These are phyloP conservation scores for Neonectria hederae DNA, from an alignment of 2,329 filamentous ascomycete genomes.

Conservation along the genomic window DNA sequence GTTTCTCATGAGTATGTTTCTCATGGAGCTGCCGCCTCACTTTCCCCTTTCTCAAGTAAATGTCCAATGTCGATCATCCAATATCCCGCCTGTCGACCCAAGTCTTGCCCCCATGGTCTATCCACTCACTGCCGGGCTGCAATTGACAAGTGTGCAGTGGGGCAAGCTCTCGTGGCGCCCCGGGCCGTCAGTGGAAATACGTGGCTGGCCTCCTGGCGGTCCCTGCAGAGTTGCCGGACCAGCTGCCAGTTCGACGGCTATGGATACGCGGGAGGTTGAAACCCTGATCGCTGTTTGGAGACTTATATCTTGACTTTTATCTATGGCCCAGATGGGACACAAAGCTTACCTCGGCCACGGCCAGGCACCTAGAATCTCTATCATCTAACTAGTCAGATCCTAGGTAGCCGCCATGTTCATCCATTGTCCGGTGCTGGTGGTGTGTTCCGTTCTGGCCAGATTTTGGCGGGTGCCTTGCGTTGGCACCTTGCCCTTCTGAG, in stretches of 20 bases:
- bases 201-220: constrained; percentile 33
- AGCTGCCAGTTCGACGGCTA: neutral
- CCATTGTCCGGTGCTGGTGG: neutral
- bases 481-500: constrained; percentile 43
- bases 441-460: constrained; percentile 28
- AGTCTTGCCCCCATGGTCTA: constrained; percentile 1
- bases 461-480: constrained; percentile 32
- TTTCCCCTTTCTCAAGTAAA: constrained; percentile 13
- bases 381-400: neutral
- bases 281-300: neutral
- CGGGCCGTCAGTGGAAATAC: constrained; percentile 32
- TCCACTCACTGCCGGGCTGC: constrained; percentile 1
- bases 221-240: neutral
- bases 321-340: neutral
- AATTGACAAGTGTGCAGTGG: constrained; percentile 13
- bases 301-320: neutral
- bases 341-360: neutral
- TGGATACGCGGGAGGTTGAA: neutral
- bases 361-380: neutral
- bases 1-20: no score
- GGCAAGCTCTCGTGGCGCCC: constrained; percentile 26
- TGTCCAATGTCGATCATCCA: constrained; percentile 17
- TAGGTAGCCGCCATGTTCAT: neutral
- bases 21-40: constrained; percentile 12
- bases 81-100: constrained; percentile 4